Base-by-base conservation (phyloP, 2,329 filamentous ascomycete genomes). In the Paecilomyces niveus region DNA sequence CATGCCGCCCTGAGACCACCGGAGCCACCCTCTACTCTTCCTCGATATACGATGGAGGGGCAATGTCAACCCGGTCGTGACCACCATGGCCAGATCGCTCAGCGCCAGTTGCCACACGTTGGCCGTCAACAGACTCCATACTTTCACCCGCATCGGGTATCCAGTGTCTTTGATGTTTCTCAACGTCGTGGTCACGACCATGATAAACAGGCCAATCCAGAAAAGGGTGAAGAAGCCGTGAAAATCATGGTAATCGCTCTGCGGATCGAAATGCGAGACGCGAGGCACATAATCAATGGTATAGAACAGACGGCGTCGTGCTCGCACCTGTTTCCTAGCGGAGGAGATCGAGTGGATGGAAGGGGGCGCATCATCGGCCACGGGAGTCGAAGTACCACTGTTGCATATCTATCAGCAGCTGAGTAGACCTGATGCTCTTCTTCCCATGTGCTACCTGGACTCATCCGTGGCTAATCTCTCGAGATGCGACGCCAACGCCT, bases 171-270 rank as follows among this genome's bases (percentile, higher is more conserved):
- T 96, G 70, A 94, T 85, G 73, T 96, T 97, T 68, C 93, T 86
- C 68, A 97, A 77, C 80, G 92, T 90, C n/a, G 90, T 90, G 2
- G 93, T 97, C 62, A 96, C 88, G 67, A 92, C 91, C 92, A 99
- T 96, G 74, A 99, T 96, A 65, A 90, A 90, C 60, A 99, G 81
- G 9, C 91, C 91, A 64, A 99, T 93, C 94, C 94, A 99, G 78
- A 99, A 99, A 39, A 99, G 84, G 57, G 94, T 90, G 78, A 97
- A 99, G 83, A 99, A 99, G 70, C 94, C 94, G 67, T 91, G 86
- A 73, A 99, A 99, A 75, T 99, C 92, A 68, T 87, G 87, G 73
- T 97, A 92, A 68, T 96, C 92, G 74, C 90, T 96, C 54, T 85
- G 83, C 0, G 92, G 92, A 70, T 99, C 94, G 72, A 99, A 96